A percentile compares a stretch with the other conserved stretches of the same genome.
phyloP scores from a whole-genome alignment of 768 basidiomycete genomes.

The Cantharellus cinnabarinus region DNA sequence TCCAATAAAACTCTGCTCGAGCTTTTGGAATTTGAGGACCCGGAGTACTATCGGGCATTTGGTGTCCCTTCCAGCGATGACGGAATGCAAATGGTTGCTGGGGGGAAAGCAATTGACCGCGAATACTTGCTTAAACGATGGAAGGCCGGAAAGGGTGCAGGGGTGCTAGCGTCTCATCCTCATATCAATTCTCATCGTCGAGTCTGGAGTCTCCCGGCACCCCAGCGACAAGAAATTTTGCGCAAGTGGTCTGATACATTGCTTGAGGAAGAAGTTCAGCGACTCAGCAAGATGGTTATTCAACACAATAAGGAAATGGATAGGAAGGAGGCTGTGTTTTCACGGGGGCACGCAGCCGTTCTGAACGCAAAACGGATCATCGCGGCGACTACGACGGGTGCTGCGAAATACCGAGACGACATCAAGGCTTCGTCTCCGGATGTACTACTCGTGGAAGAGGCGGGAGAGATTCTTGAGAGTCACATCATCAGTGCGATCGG shows the following conservation, averaged over 20 bases:
- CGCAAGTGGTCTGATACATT: constrained; percentile 21
- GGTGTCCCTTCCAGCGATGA: constrained; percentile 21
- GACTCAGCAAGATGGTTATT: neutral
- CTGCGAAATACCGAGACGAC: constrained; percentile 34
- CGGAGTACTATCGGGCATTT: constrained; percentile 18
- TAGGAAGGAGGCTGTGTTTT: neutral
- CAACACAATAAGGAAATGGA: neutral
- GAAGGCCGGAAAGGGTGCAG: constrained; percentile 26
- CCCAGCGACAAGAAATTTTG: constrained; percentile 14
- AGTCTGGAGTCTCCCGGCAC: constrained; percentile 23
- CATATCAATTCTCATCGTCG: constrained; percentile 11
- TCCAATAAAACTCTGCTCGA: constrained; percentile 19
- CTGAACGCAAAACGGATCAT: constrained; percentile 32
- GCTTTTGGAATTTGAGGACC: constrained; percentile 32
- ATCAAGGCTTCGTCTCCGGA: constrained; percentile 28
- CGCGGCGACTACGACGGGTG: constrained; percentile 49
- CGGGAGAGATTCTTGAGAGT: constrained; percentile 51
- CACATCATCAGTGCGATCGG: constrained; percentile 42
- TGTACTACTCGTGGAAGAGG: constrained; percentile 48
- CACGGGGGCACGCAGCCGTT: constrained; percentile 8
- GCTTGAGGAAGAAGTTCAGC: constrained; percentile 17
- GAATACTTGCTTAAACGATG: constrained; percentile 31
- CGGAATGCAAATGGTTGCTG: constrained; percentile 28
- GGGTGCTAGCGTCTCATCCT: constrained; percentile 17
- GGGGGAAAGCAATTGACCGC: constrained; percentile 17